These are phyloP conservation scores for Warburgia ugandensis DNA, from an alignment of 164 flowering plant genomes.

Conservation along the genomic window DNA sequence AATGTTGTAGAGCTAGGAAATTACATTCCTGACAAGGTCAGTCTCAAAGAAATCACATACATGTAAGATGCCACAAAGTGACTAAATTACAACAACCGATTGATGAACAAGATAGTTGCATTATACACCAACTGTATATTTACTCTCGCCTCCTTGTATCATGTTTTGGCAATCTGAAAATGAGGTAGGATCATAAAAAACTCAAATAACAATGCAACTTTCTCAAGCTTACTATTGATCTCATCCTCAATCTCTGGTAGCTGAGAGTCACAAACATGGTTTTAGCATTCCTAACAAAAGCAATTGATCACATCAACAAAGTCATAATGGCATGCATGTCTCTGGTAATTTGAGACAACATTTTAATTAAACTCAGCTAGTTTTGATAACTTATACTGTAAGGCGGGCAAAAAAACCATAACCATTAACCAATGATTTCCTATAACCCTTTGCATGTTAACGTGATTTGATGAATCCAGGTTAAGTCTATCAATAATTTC, in stretches of 20 bases:
- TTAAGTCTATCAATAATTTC: too few relatives aligned
- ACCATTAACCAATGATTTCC: too few relatives aligned
- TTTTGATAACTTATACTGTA: background rate
- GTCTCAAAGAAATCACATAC: too few relatives aligned
- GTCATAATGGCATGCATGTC: background rate
- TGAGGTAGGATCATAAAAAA: slow-evolving; percentile 64
- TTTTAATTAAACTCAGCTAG: background rate
- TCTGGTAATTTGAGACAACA: background rate
- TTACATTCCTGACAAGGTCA: too few relatives aligned
- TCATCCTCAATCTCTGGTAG: slow-evolving; percentile 44
- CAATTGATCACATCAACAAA: background rate
- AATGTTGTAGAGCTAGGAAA: too few relatives aligned
- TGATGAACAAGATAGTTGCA: background rate
- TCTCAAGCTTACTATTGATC: slow-evolving; percentile 38
- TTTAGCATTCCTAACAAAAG: slow-evolving; percentile 43
- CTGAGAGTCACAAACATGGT: slow-evolving; percentile 43
- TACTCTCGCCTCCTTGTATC: slow-evolving; percentile 55
- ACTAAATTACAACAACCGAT: background rate
- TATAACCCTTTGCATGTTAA: too few relatives aligned
- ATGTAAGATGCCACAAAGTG: background rate
- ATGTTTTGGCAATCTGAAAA: slow-evolving; percentile 59
- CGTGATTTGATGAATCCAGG: too few relatives aligned
- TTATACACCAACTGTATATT: background rate
- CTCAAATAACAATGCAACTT: slow-evolving; percentile 57
- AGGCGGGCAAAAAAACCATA: background rate